Evolutionary conservation across 1,139 yeast genomes (phyloP), one percentile per base, ranked within the genome.

Genomic region (Komagataea norvegica): DNA sequence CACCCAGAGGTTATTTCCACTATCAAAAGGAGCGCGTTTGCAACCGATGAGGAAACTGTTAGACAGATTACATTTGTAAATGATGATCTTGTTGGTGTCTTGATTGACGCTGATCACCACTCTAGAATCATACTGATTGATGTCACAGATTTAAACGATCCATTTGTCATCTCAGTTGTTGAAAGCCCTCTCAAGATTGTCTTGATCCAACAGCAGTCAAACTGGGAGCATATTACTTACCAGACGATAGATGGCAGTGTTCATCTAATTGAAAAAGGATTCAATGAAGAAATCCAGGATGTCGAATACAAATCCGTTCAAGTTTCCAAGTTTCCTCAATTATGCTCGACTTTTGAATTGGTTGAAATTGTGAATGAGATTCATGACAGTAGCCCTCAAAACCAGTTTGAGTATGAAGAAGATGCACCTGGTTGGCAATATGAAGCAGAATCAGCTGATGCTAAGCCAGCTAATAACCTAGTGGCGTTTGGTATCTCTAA

Each of bases 401-500:
- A 17, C 3, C 22, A 51, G 14, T 61, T 55, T 29, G 61, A 57
- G 24, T 57, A 61, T 47, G 55, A 48, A 36, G 42, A 40, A 11
- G 54, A 50, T n/a, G 44, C 31, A 5, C 19, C 56, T 7, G 55
- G 56, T 2, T 50, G 54, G 43, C 45, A 44, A 6, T 37, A 39
- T 10, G 56, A 55, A 2, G 57, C 58, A 25, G 44, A 44, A 5
- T 33, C 36, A 6, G 54, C 53, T 3, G 56, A 57, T 22, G 3
- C 29, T 6, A 54, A 31, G 13, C 11, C 35, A 8, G 15, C 22
- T 3, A 30, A 56, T 2, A 56, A 55, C 15, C 46, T 56, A 22
- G 63, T 73, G 31, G 80, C 79, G 1, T 82, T 85, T 57, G 96
- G 95, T 38, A 61, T 87, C 22, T 72, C 91, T 0, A 61, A 73